A percentile compares a stretch with the other conserved stretches of the same genome.
Conservation (phyloP, 331 rosid species). For the Quercus lobata region DNA sequence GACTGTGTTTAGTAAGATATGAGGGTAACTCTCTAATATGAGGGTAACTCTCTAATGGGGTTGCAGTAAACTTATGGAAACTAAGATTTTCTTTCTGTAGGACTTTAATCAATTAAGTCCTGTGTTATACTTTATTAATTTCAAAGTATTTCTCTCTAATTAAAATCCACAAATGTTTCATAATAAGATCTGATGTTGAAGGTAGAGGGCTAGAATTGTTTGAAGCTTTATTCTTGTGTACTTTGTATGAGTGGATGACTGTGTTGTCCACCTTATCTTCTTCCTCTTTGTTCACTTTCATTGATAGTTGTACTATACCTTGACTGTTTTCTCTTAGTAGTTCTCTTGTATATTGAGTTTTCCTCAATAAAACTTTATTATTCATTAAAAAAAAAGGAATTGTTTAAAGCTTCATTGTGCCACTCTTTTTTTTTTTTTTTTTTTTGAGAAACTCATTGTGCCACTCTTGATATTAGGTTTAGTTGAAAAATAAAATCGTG, state of each 20-base stretch:
- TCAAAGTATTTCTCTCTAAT: background rate
- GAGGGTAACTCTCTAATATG: background rate
- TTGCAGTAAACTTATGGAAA: background rate
- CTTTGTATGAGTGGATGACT: no score
- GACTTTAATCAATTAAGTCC: background rate
- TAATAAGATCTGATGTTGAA: background rate
- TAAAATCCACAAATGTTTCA: background rate
- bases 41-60: background rate
- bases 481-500: background rate
- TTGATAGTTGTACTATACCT: no score
- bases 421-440: background rate
- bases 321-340: no score
- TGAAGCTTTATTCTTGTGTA: no score
- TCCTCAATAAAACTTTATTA: no score
- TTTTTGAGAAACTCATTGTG: no score
- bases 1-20: background rate
- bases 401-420: no score
- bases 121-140: background rate
- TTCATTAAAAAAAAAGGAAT: no score
- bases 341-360: no score
- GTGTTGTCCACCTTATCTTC: no score
- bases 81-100: background rate
- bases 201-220: no score
- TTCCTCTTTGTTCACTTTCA: no score
- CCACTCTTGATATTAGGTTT: background rate